These are phyloP conservation scores for Ramaria sp. DNA, from an alignment of 768 basidiomycete species.

Conservation along the genomic window DNA sequence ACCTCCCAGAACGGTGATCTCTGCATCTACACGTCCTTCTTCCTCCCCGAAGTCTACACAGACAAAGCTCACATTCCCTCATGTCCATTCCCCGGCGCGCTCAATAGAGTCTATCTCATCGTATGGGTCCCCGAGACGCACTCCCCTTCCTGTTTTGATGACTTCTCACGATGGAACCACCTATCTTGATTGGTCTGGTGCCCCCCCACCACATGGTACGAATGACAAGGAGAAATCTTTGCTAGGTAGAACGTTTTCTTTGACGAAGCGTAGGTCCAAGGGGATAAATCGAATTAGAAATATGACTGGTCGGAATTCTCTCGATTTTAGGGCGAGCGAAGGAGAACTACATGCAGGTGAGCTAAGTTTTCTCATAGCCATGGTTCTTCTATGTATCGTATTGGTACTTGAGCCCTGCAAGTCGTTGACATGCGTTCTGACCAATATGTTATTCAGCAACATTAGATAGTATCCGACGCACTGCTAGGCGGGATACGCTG, in stretches of 20 bases:
- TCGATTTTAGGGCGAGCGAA: neutral
- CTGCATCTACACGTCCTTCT: neutral
- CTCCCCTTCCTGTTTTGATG: slow-evolving; percentile 5
- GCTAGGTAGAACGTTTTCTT: slow-evolving; percentile 6
- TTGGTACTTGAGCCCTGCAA: neutral
- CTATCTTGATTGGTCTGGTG: slow-evolving; percentile 10
- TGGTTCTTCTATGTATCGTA: slow-evolving; percentile 37
- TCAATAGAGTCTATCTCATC: slow-evolving; percentile 5
- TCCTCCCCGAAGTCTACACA: neutral
- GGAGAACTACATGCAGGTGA: slow-evolving; percentile 9
- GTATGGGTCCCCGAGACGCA: neutral
- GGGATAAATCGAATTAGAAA: neutral
- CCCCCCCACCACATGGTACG: neutral
- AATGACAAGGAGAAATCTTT: neutral
- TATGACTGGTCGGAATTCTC: neutral
- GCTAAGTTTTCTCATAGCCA: neutral
- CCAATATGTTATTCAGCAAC: slow-evolving; percentile 34
- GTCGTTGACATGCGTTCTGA: neutral
- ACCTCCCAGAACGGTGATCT: slow-evolving; percentile 9
- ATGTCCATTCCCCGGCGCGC: neutral
- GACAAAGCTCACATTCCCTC: slow-evolving; percentile 1
- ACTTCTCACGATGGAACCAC: slow-evolving; percentile 1
- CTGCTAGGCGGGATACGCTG: slow-evolving; percentile 39
- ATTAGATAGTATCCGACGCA: slow-evolving; percentile 39
- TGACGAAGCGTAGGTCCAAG: slow-evolving; percentile 5